A percentile compares a stretch with the other conserved stretches of the same genome.
phyloP scores from a whole-genome alignment of 108 stramenopile species.

The Phaeodactylum tricornutum region DNA sequence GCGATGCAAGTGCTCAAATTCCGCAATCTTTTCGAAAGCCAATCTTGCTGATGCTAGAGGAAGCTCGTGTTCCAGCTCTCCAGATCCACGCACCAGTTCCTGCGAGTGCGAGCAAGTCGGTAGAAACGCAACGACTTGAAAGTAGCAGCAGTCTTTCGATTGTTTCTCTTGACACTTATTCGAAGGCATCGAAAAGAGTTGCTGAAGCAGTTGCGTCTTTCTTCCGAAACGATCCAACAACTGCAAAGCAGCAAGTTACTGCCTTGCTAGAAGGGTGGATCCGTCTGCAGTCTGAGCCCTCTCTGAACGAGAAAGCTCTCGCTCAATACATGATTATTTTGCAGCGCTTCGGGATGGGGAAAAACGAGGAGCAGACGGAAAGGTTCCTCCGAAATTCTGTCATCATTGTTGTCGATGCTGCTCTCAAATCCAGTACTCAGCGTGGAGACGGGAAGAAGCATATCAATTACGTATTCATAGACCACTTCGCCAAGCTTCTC shows the following conservation, averaged over 20 bases:
- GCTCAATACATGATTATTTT: constrained; percentile 85
- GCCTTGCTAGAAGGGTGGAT: constrained; percentile 93
- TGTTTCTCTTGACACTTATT: constrained; percentile 39
- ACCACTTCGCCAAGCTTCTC: constrained; percentile 90
- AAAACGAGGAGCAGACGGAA: constrained; percentile 85
- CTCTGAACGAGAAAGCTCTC: constrained; percentile 79
- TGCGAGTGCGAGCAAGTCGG: constrained; percentile 11
- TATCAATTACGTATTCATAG: constrained; percentile 84
- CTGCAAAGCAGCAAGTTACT: constrained; percentile 81
- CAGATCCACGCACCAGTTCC: constrained; percentile 6
- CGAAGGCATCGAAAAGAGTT: constrained; percentile 43
- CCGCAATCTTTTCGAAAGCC: constrained; percentile 64
- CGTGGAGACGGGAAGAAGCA: constrained; percentile 19
- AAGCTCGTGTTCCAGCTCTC: constrained; percentile 16
- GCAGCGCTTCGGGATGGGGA: constrained; percentile 85
- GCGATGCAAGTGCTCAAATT: constrained; percentile 55
- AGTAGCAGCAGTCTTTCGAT: constrained; percentile 48
- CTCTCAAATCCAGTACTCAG: constrained; percentile 39
- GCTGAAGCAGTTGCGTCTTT: constrained; percentile 59
- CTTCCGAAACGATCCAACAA: constrained; percentile 60
- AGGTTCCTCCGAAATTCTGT: constrained; percentile 90
- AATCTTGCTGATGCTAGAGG: constrained; percentile 68
- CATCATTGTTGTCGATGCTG: constrained; percentile 84
- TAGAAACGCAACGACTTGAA: background rate
- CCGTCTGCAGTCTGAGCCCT: constrained; percentile 76